Evolutionary conservation across 306 rosid species (phyloP).

Genomic region (Fragaria vesca): DNA sequence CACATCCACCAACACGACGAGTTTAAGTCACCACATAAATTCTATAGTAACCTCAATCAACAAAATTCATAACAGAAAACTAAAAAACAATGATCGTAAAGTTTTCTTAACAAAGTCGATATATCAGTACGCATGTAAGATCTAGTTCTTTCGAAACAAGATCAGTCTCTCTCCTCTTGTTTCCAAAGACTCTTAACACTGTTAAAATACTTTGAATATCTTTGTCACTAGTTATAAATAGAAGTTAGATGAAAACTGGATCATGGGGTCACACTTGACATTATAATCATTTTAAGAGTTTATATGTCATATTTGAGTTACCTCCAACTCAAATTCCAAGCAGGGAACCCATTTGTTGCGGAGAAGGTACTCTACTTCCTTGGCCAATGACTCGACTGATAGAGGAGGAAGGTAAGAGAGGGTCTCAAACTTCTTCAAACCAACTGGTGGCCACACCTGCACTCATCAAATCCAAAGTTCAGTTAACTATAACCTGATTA

Average conservation of each 20-base stretch:
- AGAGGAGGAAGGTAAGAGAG: constrained; percentile 77
- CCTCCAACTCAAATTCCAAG: constrained; percentile 64
- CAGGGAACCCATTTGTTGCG: constrained; percentile 66
- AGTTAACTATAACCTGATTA: background rate
- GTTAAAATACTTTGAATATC: background rate
- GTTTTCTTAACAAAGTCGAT: background rate
- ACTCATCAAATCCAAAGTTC: background rate
- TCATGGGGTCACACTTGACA: background rate
- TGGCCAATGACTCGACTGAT: background rate
- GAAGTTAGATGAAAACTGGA: too few relatives aligned
- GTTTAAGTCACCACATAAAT: background rate
- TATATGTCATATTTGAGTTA: constrained; percentile 4
- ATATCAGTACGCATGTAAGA: background rate
- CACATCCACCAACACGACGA: background rate
- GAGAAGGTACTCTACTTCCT: constrained; percentile 66
- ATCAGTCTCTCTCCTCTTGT: background rate
- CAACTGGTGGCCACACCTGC: constrained; percentile 83
- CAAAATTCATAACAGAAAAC: background rate
- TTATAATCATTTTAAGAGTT: background rate
- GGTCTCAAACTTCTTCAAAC: constrained; percentile 73
- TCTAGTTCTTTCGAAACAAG: background rate
- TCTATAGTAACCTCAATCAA: background rate
- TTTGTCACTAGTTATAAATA: background rate
- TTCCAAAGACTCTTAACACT: background rate
- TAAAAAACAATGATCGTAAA: too few relatives aligned